A percentile compares a stretch with the other conserved stretches of the same genome.
Conservation (phyloP, 1,139 yeast genomes). For the Debaryomycetaceae sp. region DNA sequence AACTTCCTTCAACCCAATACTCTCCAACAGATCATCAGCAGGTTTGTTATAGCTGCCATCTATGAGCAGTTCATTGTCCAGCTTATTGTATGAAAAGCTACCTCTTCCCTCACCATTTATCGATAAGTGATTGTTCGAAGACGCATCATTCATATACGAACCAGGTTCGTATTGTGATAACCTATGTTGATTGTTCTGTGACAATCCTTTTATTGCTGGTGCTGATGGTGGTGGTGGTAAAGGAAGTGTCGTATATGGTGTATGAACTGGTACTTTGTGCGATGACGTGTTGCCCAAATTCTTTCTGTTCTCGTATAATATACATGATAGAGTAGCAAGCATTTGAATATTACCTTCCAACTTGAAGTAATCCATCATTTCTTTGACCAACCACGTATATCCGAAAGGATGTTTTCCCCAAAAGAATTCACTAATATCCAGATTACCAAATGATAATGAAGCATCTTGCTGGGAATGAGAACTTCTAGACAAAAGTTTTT, state of each 20-base stretch:
- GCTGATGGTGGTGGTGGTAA: constrained; percentile 32
- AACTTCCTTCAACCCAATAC: neutral
- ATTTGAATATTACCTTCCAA: constrained; percentile 69
- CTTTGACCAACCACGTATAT: constrained; percentile 62
- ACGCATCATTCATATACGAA: neutral
- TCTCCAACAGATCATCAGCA: neutral
- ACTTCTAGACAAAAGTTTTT: constrained; percentile 9
- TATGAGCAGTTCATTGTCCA: neutral
- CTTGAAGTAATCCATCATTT: constrained; percentile 66
- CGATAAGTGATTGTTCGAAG: neutral
- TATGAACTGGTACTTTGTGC: constrained; percentile 42
- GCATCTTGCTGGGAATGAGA: constrained; percentile 4
- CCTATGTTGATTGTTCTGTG: constrained; percentile 12
- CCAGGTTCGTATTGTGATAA: constrained; percentile 1
- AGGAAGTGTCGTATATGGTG: constrained; percentile 42
- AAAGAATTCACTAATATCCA: constrained; percentile 33
- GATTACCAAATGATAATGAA: constrained; percentile 2
- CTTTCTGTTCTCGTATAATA: constrained; percentile 44
- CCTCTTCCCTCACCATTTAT: neutral
- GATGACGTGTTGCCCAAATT: constrained; percentile 15
- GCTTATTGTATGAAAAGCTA: neutral
- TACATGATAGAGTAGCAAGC: constrained; percentile 86
- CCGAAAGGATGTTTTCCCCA: constrained; percentile 91
- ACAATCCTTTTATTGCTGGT: constrained; percentile 11
- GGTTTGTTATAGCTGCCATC: neutral